A percentile compares a stretch with the other conserved stretches of the same genome.
Conservation (phyloP, 805 yeast species). For the Scheffersomyces stipitis region DNA sequence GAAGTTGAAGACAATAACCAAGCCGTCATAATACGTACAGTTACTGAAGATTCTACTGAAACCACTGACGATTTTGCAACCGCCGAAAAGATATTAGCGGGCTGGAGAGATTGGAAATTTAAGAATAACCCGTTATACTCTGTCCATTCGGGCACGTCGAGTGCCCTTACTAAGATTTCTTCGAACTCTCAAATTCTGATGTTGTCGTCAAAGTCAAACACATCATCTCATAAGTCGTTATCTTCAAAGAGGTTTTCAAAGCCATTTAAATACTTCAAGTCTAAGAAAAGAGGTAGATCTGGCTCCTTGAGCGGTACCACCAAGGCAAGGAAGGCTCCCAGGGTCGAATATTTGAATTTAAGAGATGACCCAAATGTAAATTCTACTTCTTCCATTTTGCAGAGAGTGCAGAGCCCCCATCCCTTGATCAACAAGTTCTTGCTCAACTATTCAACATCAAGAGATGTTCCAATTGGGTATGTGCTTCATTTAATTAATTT, state of each 20-base stretch:
- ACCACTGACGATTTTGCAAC: constrained; percentile 1
- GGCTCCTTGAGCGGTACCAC: not conserved
- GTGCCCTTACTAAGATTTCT: constrained; percentile 12
- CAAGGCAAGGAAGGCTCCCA: constrained; percentile 3
- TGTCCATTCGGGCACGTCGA: constrained; percentile 20
- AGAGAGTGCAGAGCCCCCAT: constrained; percentile 31
- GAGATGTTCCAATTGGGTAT: constrained; percentile 79
- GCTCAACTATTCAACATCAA: constrained; percentile 60
- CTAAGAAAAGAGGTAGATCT: constrained; percentile 8
- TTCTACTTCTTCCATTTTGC: not conserved
- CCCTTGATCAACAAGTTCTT: constrained; percentile 64
- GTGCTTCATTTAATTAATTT: constrained; percentile 64
- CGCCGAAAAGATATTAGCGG: constrained; percentile 53
- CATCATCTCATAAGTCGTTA: constrained; percentile 16
- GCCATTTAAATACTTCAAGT: constrained; percentile 19
- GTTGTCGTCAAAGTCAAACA: constrained; percentile 12
- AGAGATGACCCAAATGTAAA: not conserved
- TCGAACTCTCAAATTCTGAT: constrained; percentile 16
- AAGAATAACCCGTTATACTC: constrained; percentile 67
- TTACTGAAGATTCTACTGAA: constrained; percentile 6
- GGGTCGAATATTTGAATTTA: constrained; percentile 1
- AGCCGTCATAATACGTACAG: constrained; percentile 1
- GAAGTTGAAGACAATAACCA: constrained; percentile 5
- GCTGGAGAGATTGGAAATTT: constrained; percentile 92
- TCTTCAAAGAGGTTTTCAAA: constrained; percentile 15